A percentile compares a stretch with the other conserved stretches of the same genome.
Conservation (phyloP, 169 alveolate species). For the Eimeria sp. region DNA sequence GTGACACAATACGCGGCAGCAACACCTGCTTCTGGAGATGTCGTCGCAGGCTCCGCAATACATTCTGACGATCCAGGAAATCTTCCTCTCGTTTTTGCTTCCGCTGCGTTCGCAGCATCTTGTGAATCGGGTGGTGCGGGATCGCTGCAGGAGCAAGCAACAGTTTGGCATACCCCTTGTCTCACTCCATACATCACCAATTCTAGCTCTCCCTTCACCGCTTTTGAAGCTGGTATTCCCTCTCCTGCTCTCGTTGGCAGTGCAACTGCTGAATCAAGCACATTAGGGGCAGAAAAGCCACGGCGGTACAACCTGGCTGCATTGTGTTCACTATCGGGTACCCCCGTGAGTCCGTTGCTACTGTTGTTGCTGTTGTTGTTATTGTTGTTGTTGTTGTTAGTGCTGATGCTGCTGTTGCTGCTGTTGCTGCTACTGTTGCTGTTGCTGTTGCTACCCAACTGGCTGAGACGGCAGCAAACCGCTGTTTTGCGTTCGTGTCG, state of each 20-base stretch:
- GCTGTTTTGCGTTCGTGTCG: background rate
- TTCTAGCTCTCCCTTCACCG: background rate
- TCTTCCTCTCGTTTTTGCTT: background rate
- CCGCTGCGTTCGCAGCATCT: background rate
- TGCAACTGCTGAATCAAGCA: background rate
- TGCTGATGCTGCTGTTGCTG: background rate
- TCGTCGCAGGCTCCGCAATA: background rate
- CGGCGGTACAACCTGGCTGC: background rate
- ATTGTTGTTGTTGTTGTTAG: constrained; percentile 1
- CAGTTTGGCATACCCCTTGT: background rate
- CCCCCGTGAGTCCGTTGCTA: background rate
- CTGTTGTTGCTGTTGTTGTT: background rate
- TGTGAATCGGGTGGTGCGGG: background rate
- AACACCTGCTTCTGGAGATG: constrained; percentile 15
- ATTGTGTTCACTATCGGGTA: background rate
- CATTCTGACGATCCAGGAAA: background rate
- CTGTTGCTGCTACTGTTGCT: background rate
- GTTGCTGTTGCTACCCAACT: constrained; percentile 19
- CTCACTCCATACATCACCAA: background rate
- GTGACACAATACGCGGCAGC: constrained; percentile 17
- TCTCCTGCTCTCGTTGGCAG: constrained; percentile 43
- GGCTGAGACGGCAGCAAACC: background rate
- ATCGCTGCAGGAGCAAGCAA: background rate
- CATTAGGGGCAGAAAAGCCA: constrained; percentile 17
- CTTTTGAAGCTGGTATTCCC: background rate